These are phyloP conservation scores for Berberis thunbergii DNA, from an alignment of 164 flowering plant genomes.

Conservation along the genomic window DNA sequence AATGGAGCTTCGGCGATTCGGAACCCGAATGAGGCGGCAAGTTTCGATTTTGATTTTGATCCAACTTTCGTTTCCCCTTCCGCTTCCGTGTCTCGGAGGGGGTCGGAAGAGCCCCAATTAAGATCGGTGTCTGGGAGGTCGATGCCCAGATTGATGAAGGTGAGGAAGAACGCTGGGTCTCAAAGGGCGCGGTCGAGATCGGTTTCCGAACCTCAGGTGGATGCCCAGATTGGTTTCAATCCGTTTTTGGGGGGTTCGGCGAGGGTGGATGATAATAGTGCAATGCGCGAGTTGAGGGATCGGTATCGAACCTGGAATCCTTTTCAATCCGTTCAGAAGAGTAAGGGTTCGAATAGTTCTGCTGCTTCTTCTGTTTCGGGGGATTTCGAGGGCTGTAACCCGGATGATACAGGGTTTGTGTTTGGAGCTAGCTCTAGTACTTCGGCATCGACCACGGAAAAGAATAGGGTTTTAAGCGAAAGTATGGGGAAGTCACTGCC, in stretches of 20 bases:
- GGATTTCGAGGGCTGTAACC: constrained; percentile 6
- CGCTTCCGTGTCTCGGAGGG: not conserved
- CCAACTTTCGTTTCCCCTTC: constrained; percentile 4
- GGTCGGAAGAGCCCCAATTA: not conserved
- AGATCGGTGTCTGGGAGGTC: constrained; percentile 11
- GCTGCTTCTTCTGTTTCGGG: constrained; percentile 12
- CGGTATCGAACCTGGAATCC: constrained; percentile 14
- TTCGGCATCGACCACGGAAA: constrained; percentile 10
- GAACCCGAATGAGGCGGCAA: constrained; percentile 1
- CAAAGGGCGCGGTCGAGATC: constrained; percentile 2
- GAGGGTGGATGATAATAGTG: not conserved
- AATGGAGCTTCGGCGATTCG: constrained; percentile 1
- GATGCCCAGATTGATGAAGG: constrained; percentile 22
- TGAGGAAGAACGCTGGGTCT: constrained; percentile 9
- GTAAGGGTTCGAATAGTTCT: constrained; percentile 1
- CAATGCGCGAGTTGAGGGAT: constrained; percentile 8
- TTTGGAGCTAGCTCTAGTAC: constrained; percentile 18
- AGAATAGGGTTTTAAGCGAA: constrained; percentile 4
- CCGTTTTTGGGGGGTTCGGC: constrained; percentile 4
- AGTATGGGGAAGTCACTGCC: constrained; percentile 10
- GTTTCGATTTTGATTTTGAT: not conserved
- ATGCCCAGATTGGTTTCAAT: constrained; percentile 1
- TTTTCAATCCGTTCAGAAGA: not conserved
- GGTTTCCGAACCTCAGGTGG: not conserved
- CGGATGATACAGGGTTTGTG: constrained; percentile 12